Evolutionary conservation across 2,329 filamentous ascomycete species (phyloP).

Genomic region (Colletotrichum sp.): DNA sequence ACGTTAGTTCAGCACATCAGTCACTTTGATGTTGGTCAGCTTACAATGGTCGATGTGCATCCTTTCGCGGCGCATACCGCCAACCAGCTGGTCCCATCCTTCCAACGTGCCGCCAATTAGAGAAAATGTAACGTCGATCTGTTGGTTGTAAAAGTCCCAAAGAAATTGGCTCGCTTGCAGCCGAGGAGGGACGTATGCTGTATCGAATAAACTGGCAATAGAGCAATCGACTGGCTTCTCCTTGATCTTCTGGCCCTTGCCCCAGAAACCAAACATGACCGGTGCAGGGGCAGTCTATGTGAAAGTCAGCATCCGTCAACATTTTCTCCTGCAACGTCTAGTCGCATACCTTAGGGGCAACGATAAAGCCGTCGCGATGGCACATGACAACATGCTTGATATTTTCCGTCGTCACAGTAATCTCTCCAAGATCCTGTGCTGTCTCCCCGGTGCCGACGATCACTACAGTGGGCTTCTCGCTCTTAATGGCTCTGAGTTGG

Average conservation of each 20-base stretch:
- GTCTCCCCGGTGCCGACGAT: conserved; percentile 52
- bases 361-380: conserved; percentile 51
- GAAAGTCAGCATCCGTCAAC: not conserved
- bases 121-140: conserved; percentile 47
- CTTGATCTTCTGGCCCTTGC: not conserved
- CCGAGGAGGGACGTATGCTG: conserved; percentile 51
- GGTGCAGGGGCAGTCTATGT: conserved; percentile 9
- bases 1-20: not conserved
- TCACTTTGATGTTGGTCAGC: not conserved
- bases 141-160: conserved; percentile 47
- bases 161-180: conserved; percentile 43
- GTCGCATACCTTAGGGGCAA: conserved; percentile 45
- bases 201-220: conserved; percentile 55
- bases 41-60: conserved; percentile 21
- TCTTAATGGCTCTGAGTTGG: conserved; percentile 43
- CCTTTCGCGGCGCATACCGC: conserved; percentile 38
- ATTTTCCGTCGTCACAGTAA: conserved; percentile 47
- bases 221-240: conserved; percentile 51
- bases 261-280: conserved; percentile 17
- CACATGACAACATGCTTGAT: conserved; percentile 46
- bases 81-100: conserved; percentile 54
- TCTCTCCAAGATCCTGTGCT: conserved; percentile 47
- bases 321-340: too few relatives aligned
- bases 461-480: conserved; percentile 37
- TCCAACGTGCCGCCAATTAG: conserved; percentile 48